Conservation (phyloP, 192 early-diverging fungal genomes). For the Umbelopsis sp. region DNA sequence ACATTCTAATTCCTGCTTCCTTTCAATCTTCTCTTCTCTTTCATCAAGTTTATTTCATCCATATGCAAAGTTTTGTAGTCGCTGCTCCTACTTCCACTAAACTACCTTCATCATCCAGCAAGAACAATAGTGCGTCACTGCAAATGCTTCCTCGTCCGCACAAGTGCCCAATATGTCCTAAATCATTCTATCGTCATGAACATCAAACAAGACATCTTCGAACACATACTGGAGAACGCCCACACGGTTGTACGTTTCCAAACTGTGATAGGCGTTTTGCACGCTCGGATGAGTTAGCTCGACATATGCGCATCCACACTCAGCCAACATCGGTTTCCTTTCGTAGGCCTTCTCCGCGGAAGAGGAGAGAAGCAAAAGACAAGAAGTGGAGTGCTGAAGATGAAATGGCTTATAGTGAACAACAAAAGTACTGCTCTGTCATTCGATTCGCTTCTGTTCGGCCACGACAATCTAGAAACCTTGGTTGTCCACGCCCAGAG, state of each 20-base stretch:
- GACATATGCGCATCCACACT: conserved; percentile 50
- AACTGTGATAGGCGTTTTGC: conserved; percentile 80
- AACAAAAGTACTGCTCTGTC: conserved; percentile 39
- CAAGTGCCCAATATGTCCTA: conserved; percentile 59
- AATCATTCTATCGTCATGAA: conserved; percentile 77
- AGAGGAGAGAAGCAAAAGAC: conserved; percentile 16
- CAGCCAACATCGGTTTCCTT: conserved; percentile 40
- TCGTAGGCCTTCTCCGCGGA: conserved; percentile 25
- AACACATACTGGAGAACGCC: conserved; percentile 84
- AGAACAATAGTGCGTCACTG: not conserved
- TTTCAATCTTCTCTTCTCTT: not conserved
- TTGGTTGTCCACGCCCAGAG: not conserved
- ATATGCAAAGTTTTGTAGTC: not conserved
- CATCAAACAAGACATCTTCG: conserved; percentile 84
- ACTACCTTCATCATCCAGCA: not conserved
- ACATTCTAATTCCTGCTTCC: not conserved
- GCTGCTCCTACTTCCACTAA: not conserved
- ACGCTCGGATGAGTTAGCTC: conserved; percentile 72
- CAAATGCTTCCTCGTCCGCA: conserved; percentile 50
- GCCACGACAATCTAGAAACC: conserved; percentile 23
- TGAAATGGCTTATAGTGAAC: conserved; percentile 34
- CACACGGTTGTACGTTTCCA: conserved; percentile 70
- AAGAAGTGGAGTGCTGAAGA: conserved; percentile 26
- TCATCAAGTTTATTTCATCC: not conserved
- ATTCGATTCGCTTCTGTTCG: conserved; percentile 31